phyloP scores from a whole-genome alignment of 2,329 filamentous ascomycete genomes.

The Fusarium hostae region DNA sequence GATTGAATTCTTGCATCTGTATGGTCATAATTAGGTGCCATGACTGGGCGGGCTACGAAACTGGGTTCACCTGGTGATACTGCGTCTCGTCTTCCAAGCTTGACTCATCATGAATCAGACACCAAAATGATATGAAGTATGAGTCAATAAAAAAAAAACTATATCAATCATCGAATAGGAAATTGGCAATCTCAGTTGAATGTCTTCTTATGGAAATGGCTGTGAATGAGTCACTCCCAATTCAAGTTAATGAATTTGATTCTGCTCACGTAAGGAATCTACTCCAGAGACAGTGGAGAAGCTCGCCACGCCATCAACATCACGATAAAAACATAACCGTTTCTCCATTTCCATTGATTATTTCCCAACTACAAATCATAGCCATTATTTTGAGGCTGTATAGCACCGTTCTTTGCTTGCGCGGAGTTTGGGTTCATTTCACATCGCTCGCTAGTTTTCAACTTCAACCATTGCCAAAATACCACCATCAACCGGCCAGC shows the following conservation, averaged over 20 bases:
- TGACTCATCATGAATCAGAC: constrained; percentile 8
- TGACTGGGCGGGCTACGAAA: background rate
- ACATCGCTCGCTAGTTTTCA: background rate
- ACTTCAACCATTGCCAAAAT: constrained; percentile 4
- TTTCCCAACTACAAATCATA: background rate
- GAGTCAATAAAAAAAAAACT: constrained; percentile 14
- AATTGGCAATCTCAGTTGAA: background rate
- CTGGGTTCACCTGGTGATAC: background rate
- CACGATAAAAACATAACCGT: constrained; percentile 31
- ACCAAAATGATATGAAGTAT: background rate
- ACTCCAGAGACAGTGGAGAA: constrained; percentile 23
- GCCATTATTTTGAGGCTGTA: background rate
- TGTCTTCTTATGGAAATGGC: background rate
- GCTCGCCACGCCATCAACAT: constrained; percentile 29
- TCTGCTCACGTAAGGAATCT: constrained; percentile 34
- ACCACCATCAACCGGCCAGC: constrained; percentile 6
- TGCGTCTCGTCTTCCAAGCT: background rate
- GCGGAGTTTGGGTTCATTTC: constrained; percentile 24
- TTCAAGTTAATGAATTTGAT: constrained; percentile 16
- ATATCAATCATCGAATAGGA: background rate
- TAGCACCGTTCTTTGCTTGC: background rate
- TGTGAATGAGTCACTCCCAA: constrained; percentile 39
- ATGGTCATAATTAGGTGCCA: background rate
- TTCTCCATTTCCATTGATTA: background rate
- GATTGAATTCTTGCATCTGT: background rate